These are phyloP conservation scores for Filosporella fistucella DNA, from an alignment of 495 filamentous ascomycete species.

Conservation along the genomic window DNA sequence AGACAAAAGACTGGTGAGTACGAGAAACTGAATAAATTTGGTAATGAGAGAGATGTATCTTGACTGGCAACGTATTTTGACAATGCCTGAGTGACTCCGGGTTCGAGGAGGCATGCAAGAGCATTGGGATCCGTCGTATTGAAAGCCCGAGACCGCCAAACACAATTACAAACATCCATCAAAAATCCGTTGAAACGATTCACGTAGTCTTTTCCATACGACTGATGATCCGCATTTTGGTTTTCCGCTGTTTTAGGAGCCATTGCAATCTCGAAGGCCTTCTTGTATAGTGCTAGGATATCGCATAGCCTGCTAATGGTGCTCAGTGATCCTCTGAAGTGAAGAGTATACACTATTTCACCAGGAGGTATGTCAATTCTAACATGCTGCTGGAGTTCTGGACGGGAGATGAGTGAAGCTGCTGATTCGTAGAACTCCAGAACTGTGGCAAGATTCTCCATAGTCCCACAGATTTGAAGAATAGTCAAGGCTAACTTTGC, in stretches of 20 bases:
- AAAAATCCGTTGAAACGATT: slow-evolving; percentile 78
- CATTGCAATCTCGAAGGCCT: slow-evolving; percentile 66
- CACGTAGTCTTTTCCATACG: slow-evolving; percentile 49
- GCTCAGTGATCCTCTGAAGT: slow-evolving; percentile 57
- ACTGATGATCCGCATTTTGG: slow-evolving; percentile 19
- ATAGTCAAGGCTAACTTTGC: slow-evolving; percentile 60
- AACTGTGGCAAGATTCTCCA: slow-evolving; percentile 42
- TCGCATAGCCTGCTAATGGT: slow-evolving; percentile 68
- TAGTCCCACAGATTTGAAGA: slow-evolving; percentile 37
- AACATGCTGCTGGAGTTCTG: slow-evolving; percentile 41
- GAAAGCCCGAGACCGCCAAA: slow-evolving; percentile 79
- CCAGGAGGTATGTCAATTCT: slow-evolving; percentile 65
- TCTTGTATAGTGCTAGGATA: slow-evolving; percentile 66
- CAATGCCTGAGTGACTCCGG: slow-evolving; percentile 41
- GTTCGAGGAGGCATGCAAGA: slow-evolving; percentile 62
- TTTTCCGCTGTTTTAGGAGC: slow-evolving; percentile 13
- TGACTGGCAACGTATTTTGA: slow-evolving; percentile 35
- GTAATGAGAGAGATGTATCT: slow-evolving; percentile 40
- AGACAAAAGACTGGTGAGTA: slow-evolving; percentile 62
- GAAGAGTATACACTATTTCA: slow-evolving; percentile 62
- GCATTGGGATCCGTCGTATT: slow-evolving; percentile 64
- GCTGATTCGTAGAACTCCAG: slow-evolving; percentile 66
- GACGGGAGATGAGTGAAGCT: slow-evolving; percentile 50
- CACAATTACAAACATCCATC: slow-evolving; percentile 84
- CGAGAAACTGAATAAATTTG: slow-evolving; percentile 63